These are phyloP conservation scores for Cornus kousa DNA, from an alignment of 148 eudicot genomes.

Conservation along the genomic window DNA sequence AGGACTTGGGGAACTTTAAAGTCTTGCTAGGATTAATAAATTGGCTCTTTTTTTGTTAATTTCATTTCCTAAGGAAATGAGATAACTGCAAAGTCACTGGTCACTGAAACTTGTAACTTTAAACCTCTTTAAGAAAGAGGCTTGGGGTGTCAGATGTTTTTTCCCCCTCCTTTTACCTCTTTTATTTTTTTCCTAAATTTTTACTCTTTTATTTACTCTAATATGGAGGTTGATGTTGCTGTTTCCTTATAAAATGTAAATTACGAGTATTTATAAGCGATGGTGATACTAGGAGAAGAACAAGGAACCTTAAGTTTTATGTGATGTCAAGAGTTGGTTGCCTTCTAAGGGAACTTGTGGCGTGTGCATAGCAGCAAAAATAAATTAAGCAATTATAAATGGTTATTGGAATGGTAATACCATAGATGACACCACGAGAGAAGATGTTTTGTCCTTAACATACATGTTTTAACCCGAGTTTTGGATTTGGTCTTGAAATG, in stretches of 20 bases:
- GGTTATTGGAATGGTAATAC: too few relatives aligned
- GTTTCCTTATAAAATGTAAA: background rate
- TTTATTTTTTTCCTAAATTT: too few relatives aligned
- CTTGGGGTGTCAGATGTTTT: too few relatives aligned
- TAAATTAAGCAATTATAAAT: too few relatives aligned
- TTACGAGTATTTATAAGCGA: background rate
- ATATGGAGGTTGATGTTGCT: background rate
- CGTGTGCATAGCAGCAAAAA: too few relatives aligned
- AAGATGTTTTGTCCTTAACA: too few relatives aligned
- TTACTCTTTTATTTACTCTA: too few relatives aligned
- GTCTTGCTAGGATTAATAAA: background rate
- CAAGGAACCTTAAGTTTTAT: background rate
- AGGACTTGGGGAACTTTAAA: background rate
- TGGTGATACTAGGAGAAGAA: background rate
- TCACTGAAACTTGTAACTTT: background rate
- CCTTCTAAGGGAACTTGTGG: background rate
- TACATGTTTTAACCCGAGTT: background rate
- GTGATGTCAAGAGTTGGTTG: too few relatives aligned
- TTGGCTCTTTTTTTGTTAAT: background rate
- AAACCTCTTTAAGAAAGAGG: background rate
- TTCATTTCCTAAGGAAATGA: background rate
- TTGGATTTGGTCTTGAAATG: conserved; percentile 5
- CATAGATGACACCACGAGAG: too few relatives aligned
- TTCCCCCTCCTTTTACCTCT: too few relatives aligned
- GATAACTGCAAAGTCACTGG: background rate